phyloP scores from a whole-genome alignment of 352 stramenopile species.

The Pythium phragmitis region DNA sequence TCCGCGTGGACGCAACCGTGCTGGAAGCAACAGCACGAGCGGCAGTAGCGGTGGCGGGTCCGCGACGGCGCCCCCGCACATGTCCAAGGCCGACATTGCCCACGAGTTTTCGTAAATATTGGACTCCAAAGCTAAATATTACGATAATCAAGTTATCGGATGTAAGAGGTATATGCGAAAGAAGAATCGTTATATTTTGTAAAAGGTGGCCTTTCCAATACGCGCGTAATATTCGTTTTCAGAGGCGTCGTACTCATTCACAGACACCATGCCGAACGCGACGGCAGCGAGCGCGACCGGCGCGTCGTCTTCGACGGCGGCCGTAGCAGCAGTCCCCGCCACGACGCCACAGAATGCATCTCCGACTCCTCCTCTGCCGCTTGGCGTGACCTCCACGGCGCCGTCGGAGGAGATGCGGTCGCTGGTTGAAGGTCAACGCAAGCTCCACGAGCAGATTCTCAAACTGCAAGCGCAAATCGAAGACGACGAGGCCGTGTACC shows the following conservation, averaged over 20 bases:
- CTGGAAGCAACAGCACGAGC: constrained; percentile 4
- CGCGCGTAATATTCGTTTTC: not conserved
- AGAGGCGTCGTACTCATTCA: not conserved
- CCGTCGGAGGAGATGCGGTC: constrained; percentile 70
- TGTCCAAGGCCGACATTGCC: constrained; percentile 59
- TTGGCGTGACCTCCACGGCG: constrained; percentile 18
- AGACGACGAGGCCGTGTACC: constrained; percentile 72
- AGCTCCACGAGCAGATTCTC: constrained; percentile 69
- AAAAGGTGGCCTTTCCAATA: not conserved
- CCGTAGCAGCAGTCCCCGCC: not conserved
- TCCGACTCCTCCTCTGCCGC: not conserved
- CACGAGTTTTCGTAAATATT: constrained; percentile 33
- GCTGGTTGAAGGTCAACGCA: constrained; percentile 70
- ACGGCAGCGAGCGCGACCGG: not conserved
- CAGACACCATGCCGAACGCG: not conserved
- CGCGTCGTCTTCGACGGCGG: not conserved
- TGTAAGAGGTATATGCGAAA: not conserved
- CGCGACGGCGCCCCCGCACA: not conserved
- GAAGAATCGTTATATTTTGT: not conserved
- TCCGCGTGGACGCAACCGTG: constrained; percentile 18
- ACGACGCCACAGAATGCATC: not conserved
- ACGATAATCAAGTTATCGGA: not conserved
- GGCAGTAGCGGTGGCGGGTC: not conserved
- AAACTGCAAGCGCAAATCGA: constrained; percentile 75
- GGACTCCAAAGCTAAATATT: constrained; percentile 9